Conservation (phyloP, 768 basidiomycete genomes). For the Leccinum longicurvipes region DNA sequence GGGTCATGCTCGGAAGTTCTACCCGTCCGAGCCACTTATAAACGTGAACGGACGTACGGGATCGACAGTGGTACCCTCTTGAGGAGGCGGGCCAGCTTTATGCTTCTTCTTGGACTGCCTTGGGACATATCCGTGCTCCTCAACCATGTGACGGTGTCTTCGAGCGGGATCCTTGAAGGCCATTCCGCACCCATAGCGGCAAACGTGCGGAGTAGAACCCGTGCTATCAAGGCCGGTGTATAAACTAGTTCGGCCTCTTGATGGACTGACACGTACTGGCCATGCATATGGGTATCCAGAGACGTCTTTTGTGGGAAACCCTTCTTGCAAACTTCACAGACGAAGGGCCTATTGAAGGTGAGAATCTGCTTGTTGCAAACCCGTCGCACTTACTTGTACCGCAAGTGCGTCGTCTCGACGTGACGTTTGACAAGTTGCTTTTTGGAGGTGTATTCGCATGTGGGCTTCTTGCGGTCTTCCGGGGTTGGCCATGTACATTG, state of each 20-base stretch:
- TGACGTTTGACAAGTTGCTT: slow-evolving; percentile 71
- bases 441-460: slow-evolving; percentile 46
- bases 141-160: slow-evolving; percentile 56
- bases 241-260: slow-evolving; percentile 8
- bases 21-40: slow-evolving; percentile 27
- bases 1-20: slow-evolving; percentile 7
- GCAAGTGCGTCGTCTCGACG: slow-evolving; percentile 59
- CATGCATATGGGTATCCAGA: slow-evolving; percentile 54
- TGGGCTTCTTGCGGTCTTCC: slow-evolving; percentile 29
- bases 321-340: slow-evolving; percentile 50
- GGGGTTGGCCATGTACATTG: slow-evolving; percentile 41
- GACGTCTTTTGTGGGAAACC: slow-evolving; percentile 60
- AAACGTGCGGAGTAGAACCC: slow-evolving; percentile 51
- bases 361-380: slow-evolving; percentile 11
- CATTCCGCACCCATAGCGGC: slow-evolving; percentile 48
- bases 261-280: slow-evolving; percentile 38
- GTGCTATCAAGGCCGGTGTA: slow-evolving; percentile 40
- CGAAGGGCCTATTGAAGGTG: slow-evolving; percentile 41
- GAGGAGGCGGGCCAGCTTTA: slow-evolving; percentile 31
- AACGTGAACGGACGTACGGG: slow-evolving; percentile 34
- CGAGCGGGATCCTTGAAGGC: slow-evolving; percentile 65
- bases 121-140: slow-evolving; percentile 49
- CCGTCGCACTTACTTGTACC: slow-evolving; percentile 47
- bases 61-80: slow-evolving; percentile 22
- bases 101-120: slow-evolving; percentile 45